Percentiles rank a stretch among this genome's conserved stretches.
Evolutionary conservation across 1,284 basidiomycete genomes (phyloP).

Genomic region (Ustilago cynodontis): DNA sequence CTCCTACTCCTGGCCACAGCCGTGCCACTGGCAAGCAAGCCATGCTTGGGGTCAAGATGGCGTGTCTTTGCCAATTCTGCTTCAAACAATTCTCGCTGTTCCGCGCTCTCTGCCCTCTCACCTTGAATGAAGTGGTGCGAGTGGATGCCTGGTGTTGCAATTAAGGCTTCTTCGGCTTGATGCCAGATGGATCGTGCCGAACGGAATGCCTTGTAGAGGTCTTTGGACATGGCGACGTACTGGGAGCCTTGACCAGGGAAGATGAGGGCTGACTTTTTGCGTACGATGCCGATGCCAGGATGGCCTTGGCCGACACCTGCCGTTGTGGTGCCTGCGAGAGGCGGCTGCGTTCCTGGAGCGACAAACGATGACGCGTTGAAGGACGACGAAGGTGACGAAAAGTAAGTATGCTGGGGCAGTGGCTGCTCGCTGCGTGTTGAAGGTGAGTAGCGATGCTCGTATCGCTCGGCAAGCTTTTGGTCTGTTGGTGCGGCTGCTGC

Average conservation of each 20-base stretch:
- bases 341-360: constrained; percentile 53
- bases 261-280: constrained; percentile 64
- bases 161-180: constrained; percentile 64
- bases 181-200: constrained; percentile 64
- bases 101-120: constrained; percentile 25
- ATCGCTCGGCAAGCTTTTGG: constrained; percentile 13
- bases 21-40: constrained; percentile 47
- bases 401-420: constrained; percentile 65
- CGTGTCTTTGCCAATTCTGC: constrained; percentile 56
- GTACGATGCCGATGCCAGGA: constrained; percentile 45
- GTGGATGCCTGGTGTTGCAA: constrained; percentile 48
- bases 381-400: constrained; percentile 64
- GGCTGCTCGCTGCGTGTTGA: constrained; percentile 54
- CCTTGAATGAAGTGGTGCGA: constrained; percentile 37
- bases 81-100: constrained; percentile 60
- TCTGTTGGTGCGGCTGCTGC: constrained; percentile 12
- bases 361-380: constrained; percentile 65
- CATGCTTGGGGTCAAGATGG: constrained; percentile 44
- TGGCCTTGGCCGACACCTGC: constrained; percentile 50
- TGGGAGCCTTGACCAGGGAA: constrained; percentile 67
- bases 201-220: constrained; percentile 64
- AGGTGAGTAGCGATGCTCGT: constrained; percentile 45
- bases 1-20: constrained; percentile 37
- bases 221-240: constrained; percentile 68
- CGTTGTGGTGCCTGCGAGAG: constrained; percentile 42